Percentiles rank a stretch among this genome's conserved stretches.
Conservation (phyloP, 1,139 yeast genomes). For the Pneumocystis sp. region DNA sequence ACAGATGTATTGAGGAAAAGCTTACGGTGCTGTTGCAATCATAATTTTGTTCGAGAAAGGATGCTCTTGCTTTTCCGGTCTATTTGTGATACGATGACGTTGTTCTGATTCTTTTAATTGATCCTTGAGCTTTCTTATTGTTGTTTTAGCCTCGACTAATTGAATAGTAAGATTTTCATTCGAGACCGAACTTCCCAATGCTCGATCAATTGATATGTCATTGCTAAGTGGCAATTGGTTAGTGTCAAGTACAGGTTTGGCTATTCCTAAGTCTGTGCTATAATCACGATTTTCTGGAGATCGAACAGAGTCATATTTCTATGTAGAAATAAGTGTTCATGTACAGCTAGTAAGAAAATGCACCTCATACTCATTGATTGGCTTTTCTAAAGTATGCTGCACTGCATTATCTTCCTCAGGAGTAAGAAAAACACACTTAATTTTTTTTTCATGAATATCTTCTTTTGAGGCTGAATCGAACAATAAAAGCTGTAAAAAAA, state of each 20-base stretch:
- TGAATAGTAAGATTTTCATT: not conserved
- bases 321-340: not conserved
- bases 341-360: not conserved
- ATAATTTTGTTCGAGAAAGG: not conserved
- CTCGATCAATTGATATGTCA: not conserved
- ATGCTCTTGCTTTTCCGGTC: not conserved
- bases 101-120: not conserved
- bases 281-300: not conserved
- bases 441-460: conserved; percentile 53
- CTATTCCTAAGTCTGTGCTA: not conserved
- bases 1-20: not conserved
- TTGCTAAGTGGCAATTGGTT: not conserved
- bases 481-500: conserved; percentile 40
- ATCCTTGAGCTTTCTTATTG: not conserved
- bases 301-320: not conserved
- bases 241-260: not conserved
- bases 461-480: conserved; percentile 50
- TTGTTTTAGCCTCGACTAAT: not conserved
- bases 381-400: not conserved
- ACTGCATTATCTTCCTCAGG: not conserved
- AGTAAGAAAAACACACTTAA: conserved; percentile 51
- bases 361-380: not conserved
- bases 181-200: not conserved
- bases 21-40: not conserved
- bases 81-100: not conserved